These are phyloP conservation scores for Fusarium nanum DNA, from an alignment of 2,329 filamentous ascomycete species.

Conservation along the genomic window DNA sequence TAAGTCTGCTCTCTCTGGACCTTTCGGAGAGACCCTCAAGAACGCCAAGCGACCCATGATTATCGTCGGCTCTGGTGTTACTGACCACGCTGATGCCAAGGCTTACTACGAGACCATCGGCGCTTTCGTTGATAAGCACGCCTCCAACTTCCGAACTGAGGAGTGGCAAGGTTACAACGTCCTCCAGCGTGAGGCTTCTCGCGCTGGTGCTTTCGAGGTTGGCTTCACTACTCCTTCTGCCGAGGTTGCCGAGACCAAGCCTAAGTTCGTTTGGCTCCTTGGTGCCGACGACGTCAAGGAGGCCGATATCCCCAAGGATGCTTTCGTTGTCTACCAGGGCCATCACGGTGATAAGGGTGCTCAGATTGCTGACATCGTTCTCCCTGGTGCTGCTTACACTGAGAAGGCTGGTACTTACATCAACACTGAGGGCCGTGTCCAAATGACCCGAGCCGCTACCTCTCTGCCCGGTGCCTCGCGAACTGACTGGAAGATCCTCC, in stretches of 20 bases:
- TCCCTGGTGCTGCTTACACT: conserved; percentile 94
- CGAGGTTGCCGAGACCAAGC: conserved; percentile 82
- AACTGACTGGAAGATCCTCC: conserved; percentile 99
- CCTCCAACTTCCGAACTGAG: conserved; percentile 83
- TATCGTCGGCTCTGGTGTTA: conserved; percentile 90
- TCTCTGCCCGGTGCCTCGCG: conserved; percentile 88
- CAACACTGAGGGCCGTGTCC: conserved; percentile 96
- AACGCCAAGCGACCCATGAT: conserved; percentile 95
- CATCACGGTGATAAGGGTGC: conserved; percentile 96
- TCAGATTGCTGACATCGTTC: conserved; percentile 90
- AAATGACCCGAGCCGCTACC: conserved; percentile 91
- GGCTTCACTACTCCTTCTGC: conserved; percentile 90
- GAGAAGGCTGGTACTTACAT: conserved; percentile 97
- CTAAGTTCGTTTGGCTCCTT: conserved; percentile 97
- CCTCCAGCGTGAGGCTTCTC: conserved; percentile 91
- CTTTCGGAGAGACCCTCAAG: conserved; percentile 93
- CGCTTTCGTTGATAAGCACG: conserved; percentile 91
- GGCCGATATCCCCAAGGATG: conserved; percentile 90
- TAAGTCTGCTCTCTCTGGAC: conserved; percentile 85
- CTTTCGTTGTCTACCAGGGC: conserved; percentile 97
- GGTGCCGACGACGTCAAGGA: conserved; percentile 92
- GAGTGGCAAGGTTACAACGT: conserved; percentile 99
- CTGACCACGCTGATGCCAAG: conserved; percentile 91
- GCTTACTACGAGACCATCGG: conserved; percentile 93
- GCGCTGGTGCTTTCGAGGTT: conserved; percentile 93